Evolutionary conservation across 2,329 filamentous ascomycete genomes (phyloP).

Genomic region (Penicillium sp.): DNA sequence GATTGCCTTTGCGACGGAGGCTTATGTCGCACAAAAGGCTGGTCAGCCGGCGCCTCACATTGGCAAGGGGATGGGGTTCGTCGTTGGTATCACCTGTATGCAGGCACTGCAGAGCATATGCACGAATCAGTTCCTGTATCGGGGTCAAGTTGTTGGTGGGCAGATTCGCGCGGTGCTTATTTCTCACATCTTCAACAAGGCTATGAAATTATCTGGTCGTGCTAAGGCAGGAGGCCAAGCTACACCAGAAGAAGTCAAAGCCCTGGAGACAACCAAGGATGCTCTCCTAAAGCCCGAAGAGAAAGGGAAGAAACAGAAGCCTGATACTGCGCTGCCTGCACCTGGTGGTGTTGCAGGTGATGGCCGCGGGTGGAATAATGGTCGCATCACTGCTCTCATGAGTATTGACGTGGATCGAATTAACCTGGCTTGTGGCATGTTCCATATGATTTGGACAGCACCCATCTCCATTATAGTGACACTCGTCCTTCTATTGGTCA

Average conservation of each 20-base stretch:
- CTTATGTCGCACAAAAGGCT: conserved; percentile 64
- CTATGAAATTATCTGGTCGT: conserved; percentile 81
- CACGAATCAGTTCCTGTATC: conserved; percentile 89
- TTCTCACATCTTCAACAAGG: conserved; percentile 85
- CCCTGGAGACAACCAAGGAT: conserved; percentile 44
- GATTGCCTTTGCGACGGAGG: conserved; percentile 79
- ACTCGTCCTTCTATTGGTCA: conserved; percentile 76
- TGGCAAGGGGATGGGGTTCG: conserved; percentile 74
- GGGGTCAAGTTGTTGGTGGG: conserved; percentile 87
- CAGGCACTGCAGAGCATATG: conserved; percentile 77
- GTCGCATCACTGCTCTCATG: conserved; percentile 89
- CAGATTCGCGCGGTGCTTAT: conserved; percentile 80
- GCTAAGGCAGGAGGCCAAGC: conserved; percentile 77
- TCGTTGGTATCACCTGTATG: conserved; percentile 81
- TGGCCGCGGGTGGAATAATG: conserved; percentile 85
- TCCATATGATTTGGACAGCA: conserved; percentile 88
- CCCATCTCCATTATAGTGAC: conserved; percentile 78
- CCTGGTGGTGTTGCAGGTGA: conserved; percentile 59
- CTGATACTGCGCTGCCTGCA: conserved; percentile 42
- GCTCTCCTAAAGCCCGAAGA: conserved; percentile 41
- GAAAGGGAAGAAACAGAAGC: conserved; percentile 25
- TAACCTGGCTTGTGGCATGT: conserved; percentile 82
- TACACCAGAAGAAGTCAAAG: conserved; percentile 51
- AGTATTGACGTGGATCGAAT: conserved; percentile 92
- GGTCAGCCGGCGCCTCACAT: conserved; percentile 63